Conservation (phyloP, 1,284 basidiomycete genomes). For the Vanrija pseudolonga region DNA sequence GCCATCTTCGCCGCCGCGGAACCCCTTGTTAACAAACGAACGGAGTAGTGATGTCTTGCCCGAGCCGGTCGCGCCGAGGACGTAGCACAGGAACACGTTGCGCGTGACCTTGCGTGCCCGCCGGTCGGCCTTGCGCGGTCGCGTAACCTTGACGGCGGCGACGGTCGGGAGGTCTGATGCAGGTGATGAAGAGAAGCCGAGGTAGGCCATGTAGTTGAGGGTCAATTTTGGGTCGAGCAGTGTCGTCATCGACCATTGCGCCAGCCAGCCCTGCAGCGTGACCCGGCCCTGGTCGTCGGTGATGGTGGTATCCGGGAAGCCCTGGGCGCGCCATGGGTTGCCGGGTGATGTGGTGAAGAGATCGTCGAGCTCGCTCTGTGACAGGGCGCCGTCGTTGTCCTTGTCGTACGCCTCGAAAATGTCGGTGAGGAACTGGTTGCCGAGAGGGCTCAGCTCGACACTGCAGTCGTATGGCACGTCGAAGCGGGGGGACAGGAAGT, state of each 20-base stretch:
- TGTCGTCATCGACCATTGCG: slow-evolving; percentile 99
- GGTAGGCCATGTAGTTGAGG: slow-evolving; percentile 89
- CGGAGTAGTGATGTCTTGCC: slow-evolving; percentile 87
- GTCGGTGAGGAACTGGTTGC: slow-evolving; percentile 96
- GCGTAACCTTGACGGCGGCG: slow-evolving; percentile 72
- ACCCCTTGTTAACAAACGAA: slow-evolving; percentile 79
- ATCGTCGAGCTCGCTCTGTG: slow-evolving; percentile 75
- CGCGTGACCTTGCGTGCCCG: slow-evolving; percentile 80
- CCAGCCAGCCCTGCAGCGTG: slow-evolving; percentile 94
- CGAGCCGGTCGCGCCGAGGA: slow-evolving; percentile 91
- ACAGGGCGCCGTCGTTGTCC: slow-evolving; percentile 92
- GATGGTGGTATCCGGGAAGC: slow-evolving; percentile 84
- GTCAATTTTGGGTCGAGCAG: slow-evolving; percentile 87
- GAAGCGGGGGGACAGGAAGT: slow-evolving; percentile 82
- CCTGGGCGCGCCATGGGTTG: slow-evolving; percentile 82
- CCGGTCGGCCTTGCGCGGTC: slow-evolving; percentile 77
- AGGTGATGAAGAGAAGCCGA: slow-evolving; percentile 50
- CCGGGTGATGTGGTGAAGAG: slow-evolving; percentile 93
- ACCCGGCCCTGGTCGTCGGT: slow-evolving; percentile 86
- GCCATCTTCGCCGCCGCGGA: slow-evolving; percentile 32
- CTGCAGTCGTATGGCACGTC: slow-evolving; percentile 91
- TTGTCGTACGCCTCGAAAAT: slow-evolving; percentile 96
- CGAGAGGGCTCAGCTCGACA: slow-evolving; percentile 86
- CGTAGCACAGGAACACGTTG: slow-evolving; percentile 87
- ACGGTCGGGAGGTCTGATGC: slow-evolving; percentile 55